Percentiles rank a stretch among this genome's conserved stretches.
Conservation (phyloP, 2,329 filamentous ascomycete genomes). For the Emergomyces africanus region DNA sequence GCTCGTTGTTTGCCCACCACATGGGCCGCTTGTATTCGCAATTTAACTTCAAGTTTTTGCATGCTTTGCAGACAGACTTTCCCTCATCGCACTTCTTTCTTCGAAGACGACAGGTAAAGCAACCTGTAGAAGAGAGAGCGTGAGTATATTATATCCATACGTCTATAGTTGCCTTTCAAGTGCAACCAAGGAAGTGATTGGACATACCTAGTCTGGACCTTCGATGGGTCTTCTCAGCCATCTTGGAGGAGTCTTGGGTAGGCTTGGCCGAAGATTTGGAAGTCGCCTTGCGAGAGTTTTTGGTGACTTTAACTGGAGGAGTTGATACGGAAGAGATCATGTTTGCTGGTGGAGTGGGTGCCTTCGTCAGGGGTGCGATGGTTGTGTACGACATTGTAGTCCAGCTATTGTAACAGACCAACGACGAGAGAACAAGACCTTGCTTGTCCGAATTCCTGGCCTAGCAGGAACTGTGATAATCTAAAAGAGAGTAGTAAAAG, state of each 20-base stretch:
- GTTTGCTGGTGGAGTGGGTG: conserved; percentile 6
- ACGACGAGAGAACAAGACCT: neutral
- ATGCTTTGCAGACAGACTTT: conserved; percentile 51
- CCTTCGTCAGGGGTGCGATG: conserved; percentile 11
- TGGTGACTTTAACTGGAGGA: conserved; percentile 4
- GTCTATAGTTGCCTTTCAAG: neutral
- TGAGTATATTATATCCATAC: neutral
- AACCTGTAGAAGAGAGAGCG: conserved; percentile 29
- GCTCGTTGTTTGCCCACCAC: conserved; percentile 95
- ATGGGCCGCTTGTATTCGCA: conserved; percentile 95
- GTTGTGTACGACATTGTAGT: conserved; percentile 11
- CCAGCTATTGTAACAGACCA: neutral
- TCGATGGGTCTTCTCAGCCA: conserved; percentile 9
- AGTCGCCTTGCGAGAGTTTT: conserved; percentile 6
- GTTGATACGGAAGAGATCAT: conserved; percentile 6
- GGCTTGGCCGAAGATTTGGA: conserved; percentile 4
- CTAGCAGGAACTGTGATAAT: neutral
- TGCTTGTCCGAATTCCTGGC: neutral
- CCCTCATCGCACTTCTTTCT: conserved; percentile 59
- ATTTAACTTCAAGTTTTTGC: conserved; percentile 60
- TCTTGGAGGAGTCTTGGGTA: conserved; percentile 4
- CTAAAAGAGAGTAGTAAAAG: neutral
- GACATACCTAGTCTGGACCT: conserved; percentile 10
- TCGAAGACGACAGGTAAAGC: conserved; percentile 55
- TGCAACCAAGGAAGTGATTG: neutral